A percentile compares a stretch with the other conserved stretches of the same genome.
phyloP scores from a whole-genome alignment of 768 basidiomycete species.

The Flagelloscypha sp. region DNA sequence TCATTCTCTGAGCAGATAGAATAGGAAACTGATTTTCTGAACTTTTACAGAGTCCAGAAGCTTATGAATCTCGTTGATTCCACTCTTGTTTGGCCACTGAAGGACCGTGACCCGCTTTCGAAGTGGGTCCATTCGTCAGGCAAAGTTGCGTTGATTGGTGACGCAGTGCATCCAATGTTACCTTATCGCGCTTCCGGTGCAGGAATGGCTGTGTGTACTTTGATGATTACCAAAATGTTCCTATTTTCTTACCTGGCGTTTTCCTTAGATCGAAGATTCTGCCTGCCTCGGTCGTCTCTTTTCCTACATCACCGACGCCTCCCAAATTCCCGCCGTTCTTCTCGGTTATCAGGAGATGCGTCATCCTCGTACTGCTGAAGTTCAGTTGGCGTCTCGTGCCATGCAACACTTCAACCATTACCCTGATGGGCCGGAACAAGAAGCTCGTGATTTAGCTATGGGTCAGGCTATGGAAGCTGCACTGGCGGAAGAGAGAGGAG shows the following conservation, averaged over 20 bases:
- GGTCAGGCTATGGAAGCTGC: conserved; percentile 35
- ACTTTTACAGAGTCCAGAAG: conserved; percentile 23
- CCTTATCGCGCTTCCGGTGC: conserved; percentile 46
- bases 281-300: conserved; percentile 41
- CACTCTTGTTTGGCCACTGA: conserved; percentile 30
- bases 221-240: neutral
- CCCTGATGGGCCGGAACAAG: conserved; percentile 44
- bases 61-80: conserved; percentile 27
- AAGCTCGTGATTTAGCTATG: conserved; percentile 45
- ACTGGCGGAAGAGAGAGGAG: conserved; percentile 16
- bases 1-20: too few relatives aligned
- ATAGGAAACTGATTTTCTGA: too few relatives aligned
- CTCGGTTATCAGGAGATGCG: conserved; percentile 47
- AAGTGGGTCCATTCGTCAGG: conserved; percentile 29
- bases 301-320: conserved; percentile 30
- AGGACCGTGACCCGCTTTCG: conserved; percentile 28
- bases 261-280: conserved; percentile 23
- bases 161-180: conserved; percentile 35
- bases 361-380: conserved; percentile 36
- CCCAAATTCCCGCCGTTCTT: conserved; percentile 36
- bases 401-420: conserved; percentile 52
- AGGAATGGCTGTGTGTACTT: conserved; percentile 36
- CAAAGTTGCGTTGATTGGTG: conserved; percentile 26
- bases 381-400: conserved; percentile 39
- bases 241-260: neutral